These are phyloP conservation scores for Chaetomium strumarium DNA, from an alignment of 2,329 filamentous ascomycete genomes.

Conservation along the genomic window DNA sequence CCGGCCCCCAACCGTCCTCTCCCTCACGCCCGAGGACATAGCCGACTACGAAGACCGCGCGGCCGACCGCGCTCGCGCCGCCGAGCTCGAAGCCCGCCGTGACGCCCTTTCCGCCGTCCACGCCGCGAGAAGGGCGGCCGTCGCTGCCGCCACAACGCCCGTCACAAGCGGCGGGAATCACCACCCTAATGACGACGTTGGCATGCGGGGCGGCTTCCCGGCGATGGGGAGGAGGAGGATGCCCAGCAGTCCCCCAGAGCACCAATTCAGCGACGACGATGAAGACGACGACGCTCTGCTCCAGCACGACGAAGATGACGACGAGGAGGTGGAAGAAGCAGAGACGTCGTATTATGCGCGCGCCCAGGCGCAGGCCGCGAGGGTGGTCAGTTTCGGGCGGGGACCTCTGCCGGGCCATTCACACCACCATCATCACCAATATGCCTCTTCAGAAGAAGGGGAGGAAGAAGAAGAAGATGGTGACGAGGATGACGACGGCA, in stretches of 20 bases:
- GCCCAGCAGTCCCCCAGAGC: conserved; percentile 2
- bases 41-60: conserved; percentile 63
- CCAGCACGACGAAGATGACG: conserved; percentile 1
- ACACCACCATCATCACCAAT: neutral
- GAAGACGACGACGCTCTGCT: neutral
- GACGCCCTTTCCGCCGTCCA: neutral
- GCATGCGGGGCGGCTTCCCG: neutral
- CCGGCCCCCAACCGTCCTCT: conserved; percentile 59
- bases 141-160: neutral
- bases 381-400: conserved; percentile 2
- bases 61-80: conserved; percentile 29
- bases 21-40: conserved; percentile 64
- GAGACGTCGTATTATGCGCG: conserved; percentile 16
- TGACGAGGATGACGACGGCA: conserved; percentile 9
- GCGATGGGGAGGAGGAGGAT: neutral
- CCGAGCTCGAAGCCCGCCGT: conserved; percentile 16
- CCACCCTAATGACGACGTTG: neutral
- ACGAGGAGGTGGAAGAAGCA: conserved; percentile 7
- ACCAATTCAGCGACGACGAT: conserved; percentile 10
- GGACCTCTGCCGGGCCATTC: neutral
- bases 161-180: neutral
- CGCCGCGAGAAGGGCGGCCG: neutral
- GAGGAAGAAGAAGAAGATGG: conserved; percentile 8
- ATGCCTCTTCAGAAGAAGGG: conserved; percentile 3
- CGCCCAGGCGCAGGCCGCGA: conserved; percentile 10